phyloP scores from a whole-genome alignment of 805 yeast genomes.

The Millerozyma miso region DNA sequence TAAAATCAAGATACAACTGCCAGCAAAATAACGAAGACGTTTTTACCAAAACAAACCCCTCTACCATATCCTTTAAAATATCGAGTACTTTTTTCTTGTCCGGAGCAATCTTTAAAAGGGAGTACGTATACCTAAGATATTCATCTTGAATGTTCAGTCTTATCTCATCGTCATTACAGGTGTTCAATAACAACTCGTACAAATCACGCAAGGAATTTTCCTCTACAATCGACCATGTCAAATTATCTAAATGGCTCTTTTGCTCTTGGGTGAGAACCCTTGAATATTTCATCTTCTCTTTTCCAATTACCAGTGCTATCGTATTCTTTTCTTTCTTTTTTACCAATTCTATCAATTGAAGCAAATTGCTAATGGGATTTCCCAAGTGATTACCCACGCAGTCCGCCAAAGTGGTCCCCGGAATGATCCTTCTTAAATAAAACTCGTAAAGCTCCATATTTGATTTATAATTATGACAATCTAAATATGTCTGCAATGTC shows the following conservation, averaged over 20 bases:
- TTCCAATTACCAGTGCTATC: conserved; percentile 39
- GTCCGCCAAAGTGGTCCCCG: conserved; percentile 54
- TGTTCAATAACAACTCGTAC: conserved; percentile 54
- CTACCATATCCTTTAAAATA: conserved; percentile 53
- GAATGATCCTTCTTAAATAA: conserved; percentile 49
- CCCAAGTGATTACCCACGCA: conserved; percentile 42
- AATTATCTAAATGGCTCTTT: conserved; percentile 31
- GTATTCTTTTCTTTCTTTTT: conserved; percentile 36
- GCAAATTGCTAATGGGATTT: conserved; percentile 42
- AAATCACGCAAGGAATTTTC: conserved; percentile 50
- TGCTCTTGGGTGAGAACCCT: conserved; percentile 40
- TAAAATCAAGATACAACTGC: conserved; percentile 71
- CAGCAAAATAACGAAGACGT: conserved; percentile 64
- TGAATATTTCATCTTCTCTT: conserved; percentile 48
- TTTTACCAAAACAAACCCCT: conserved; percentile 69
- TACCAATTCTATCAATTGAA: conserved; percentile 39
- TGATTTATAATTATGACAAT: conserved; percentile 24
- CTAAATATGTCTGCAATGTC: conserved; percentile 45
- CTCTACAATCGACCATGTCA: conserved; percentile 45
- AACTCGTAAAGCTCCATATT: conserved; percentile 36
- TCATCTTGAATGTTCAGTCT: conserved; percentile 60
- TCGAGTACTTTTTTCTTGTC: conserved; percentile 34
- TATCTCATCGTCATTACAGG: conserved; percentile 52
- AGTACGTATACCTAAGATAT: conserved; percentile 53
- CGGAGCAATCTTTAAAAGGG: conserved; percentile 52